Conservation (phyloP, 352 stramenopile genomes). For the Pseudoperonospora humuli region DNA sequence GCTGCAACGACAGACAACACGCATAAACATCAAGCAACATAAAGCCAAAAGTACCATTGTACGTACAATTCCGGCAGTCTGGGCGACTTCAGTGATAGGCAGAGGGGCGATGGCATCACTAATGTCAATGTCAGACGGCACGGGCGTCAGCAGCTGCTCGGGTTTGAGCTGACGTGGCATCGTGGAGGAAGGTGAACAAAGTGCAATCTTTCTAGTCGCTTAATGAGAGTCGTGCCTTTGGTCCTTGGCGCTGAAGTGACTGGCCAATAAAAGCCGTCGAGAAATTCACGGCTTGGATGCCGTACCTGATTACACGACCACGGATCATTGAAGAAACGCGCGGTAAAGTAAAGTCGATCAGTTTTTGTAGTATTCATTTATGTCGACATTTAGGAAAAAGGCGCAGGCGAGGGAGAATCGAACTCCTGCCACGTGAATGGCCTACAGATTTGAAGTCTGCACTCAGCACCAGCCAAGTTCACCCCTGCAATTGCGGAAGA, state of each 20-base stretch:
- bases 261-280: constrained; percentile 19
- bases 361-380: not conserved
- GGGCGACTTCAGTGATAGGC: constrained; percentile 58
- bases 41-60: constrained; percentile 18
- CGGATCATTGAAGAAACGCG: constrained; percentile 20
- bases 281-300: constrained; percentile 22
- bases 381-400: constrained; percentile 25
- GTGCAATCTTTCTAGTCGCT: constrained; percentile 21
- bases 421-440: constrained; percentile 86
- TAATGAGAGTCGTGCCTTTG: constrained; percentile 11
- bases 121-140: constrained; percentile 78
- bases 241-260: constrained; percentile 9
- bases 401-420: constrained; percentile 87
- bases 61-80: constrained; percentile 60
- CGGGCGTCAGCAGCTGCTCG: constrained; percentile 53
- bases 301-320: constrained; percentile 10
- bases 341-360: too few species aligned
- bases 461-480: constrained; percentile 87
- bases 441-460: constrained; percentile 92
- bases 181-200: not conserved
- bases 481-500: constrained; percentile 52
- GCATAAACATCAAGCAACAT: not conserved
- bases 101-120: constrained; percentile 66
- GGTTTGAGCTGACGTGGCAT: constrained; percentile 52
- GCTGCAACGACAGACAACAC: constrained; percentile 20